phyloP scores from a whole-genome alignment of 2,329 filamentous ascomycete genomes.

The Onygena corvina region DNA sequence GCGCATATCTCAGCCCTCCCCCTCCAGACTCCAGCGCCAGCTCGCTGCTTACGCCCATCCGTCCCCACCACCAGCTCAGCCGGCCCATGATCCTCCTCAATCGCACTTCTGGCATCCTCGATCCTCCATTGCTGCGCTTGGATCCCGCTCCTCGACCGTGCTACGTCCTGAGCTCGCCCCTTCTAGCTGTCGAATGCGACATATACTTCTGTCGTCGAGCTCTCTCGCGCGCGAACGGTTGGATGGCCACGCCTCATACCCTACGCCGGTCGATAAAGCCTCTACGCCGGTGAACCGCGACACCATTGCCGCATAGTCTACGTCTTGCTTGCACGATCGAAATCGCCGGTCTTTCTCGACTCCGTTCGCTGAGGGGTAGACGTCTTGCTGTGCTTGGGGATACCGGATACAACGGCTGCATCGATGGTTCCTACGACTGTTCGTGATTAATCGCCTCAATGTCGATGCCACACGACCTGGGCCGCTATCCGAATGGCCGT shows the following conservation, averaged over 20 bases:
- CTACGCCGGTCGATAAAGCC: neutral
- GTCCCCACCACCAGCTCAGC: neutral
- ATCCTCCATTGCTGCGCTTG: neutral
- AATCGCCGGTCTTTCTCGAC: too few species aligned
- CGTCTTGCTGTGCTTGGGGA: neutral
- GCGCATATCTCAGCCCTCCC: neutral
- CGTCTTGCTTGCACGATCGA: too few species aligned
- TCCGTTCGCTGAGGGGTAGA: neutral
- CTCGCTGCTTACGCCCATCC: neutral
- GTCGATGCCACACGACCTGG: conserved; percentile 16
- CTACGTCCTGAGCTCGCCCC: neutral
- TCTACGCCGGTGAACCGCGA: too few species aligned
- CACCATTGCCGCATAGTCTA: too few species aligned
- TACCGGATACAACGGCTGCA: neutral
- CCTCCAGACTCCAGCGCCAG: neutral
- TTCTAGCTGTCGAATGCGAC: conserved; percentile 7
- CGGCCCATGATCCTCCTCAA: neutral
- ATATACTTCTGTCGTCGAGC: too few species aligned
- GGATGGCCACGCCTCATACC: neutral
- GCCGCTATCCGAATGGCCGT: conserved; percentile 26
- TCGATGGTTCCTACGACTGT: neutral
- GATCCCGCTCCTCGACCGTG: neutral
- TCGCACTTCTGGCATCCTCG: neutral
- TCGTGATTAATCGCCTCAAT: neutral
- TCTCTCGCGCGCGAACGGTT: neutral